phyloP scores from a whole-genome alignment of 1,139 yeast species.

The Debaryomyces nepalensis region DNA sequence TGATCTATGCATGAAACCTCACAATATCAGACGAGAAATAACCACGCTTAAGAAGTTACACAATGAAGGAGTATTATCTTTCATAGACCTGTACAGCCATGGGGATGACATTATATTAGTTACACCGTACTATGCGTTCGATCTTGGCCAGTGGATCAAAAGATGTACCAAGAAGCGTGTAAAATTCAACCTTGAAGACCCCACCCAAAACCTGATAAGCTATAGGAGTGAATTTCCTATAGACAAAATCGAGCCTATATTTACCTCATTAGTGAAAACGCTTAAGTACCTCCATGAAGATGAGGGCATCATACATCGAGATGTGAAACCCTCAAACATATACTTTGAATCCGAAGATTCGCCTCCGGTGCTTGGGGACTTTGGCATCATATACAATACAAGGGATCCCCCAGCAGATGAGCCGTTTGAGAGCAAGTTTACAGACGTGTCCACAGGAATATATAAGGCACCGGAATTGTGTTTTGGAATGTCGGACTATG shows the following conservation, averaged over 20 bases:
- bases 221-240: conserved; percentile 23
- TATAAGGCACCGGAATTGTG: conserved; percentile 88
- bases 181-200: conserved; percentile 29
- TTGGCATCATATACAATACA: conserved; percentile 68
- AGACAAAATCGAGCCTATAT: conserved; percentile 21
- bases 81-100: conserved; percentile 27
- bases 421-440: conserved; percentile 49
- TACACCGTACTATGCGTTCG: conserved; percentile 35
- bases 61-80: conserved; percentile 29
- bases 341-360: conserved; percentile 45
- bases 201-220: conserved; percentile 19
- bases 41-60: conserved; percentile 28
- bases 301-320: conserved; percentile 80
- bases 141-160: conserved; percentile 31
- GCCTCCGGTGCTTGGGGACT: conserved; percentile 66
- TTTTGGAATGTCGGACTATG: conserved; percentile 68
- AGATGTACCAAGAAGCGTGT: conserved; percentile 22
- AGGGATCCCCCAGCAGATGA: conserved; percentile 46
- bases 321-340: conserved; percentile 81
- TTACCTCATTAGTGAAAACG: conserved; percentile 26
- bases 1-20: conserved; percentile 45
- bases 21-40: conserved; percentile 41
- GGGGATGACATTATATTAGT: conserved; percentile 43
- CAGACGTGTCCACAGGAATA: conserved; percentile 76
- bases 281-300: conserved; percentile 38